Evolutionary conservation across 2,329 filamentous ascomycete species (phyloP), one percentile per base, ranked within the genome.

Genomic region (Trichoderma atrobrunneum): DNA sequence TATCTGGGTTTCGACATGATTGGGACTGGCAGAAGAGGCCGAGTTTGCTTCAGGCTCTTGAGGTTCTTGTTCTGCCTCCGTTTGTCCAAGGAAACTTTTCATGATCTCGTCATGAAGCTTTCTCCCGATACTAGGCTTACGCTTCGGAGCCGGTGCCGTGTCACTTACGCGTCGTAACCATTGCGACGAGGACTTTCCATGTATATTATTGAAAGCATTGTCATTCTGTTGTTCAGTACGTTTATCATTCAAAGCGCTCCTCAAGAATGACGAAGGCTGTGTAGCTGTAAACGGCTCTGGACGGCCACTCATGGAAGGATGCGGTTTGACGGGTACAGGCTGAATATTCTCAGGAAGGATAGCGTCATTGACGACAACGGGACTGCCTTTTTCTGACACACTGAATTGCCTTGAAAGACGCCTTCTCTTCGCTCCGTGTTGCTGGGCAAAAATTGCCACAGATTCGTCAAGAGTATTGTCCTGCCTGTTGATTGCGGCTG

Each of bases 381-480:
- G 78, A n/a, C 78, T 79, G 14, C 78, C 78, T 8, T 62, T 74
- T 21, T 77, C 77, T 8, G 77, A 78, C 24, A 79, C 39, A 54
- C 77, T 79, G 62, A 78, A 65, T n/a, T 72, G 62, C 12, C 64
- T 43, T 8, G 71, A 64, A 5, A 48, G 2, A n/a, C 30, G 51
- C 10, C 67, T 69, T 66, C 61, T 56, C 24, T 32, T 54, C 7
- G n/a, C 36, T 5, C 10, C 11, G n/a, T 24, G 21, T 12, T 24
- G 30, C 12, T 36, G 36, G 1, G 7, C n/a, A 11, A 30, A 16
- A 6, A 11, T 4, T 14, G 14, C 10, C 5, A 8, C 18, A 14
- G 30, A 8, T 30, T 48, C 36, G 24, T 6, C 5, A 8, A 21
- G 21, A 24, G 10, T 14, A 59, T 61, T 18, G 7, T 28, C 18